Evolutionary conservation across 208 protist genomes (phyloP).

Genomic region (Willaertia magna): DNA sequence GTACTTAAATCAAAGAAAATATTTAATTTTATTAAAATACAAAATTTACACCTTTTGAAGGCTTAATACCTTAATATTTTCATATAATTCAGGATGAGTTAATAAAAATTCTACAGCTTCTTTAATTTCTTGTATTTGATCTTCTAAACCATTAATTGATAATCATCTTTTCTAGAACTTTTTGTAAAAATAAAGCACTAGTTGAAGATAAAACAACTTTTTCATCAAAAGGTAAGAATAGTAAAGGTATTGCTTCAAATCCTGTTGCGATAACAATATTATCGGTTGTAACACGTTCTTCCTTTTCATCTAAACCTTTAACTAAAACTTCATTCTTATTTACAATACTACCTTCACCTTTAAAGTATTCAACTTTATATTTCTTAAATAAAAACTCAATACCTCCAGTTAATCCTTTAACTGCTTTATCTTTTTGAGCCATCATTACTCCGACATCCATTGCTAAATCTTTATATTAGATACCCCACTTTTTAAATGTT

Average conservation of each 20-base stretch:
- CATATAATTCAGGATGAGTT: constrained; percentile 98
- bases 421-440: constrained; percentile 80
- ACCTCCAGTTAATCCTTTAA: constrained; percentile 81
- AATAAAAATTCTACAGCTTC: constrained; percentile 98
- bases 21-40: no score
- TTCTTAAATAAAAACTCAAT: constrained; percentile 98
- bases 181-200: constrained; percentile 78
- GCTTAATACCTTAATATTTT: constrained; percentile 98
- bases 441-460: constrained; percentile 89
- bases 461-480: constrained; percentile 17
- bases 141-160: constrained; percentile 96
- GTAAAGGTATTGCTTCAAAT: constrained; percentile 79
- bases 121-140: constrained; percentile 99
- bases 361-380: constrained; percentile 92
- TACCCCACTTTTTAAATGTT: constrained; percentile 78
- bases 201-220: constrained; percentile 91
- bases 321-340: constrained; percentile 42
- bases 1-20: no score
- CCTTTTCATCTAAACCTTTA: constrained; percentile 60
- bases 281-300: constrained; percentile 70
- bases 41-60: constrained; percentile 99
- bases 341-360: constrained; percentile 74
- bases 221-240: constrained; percentile 88
- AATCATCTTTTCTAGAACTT: constrained; percentile 90
- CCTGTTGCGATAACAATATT: constrained; percentile 98